Conservation (phyloP, 2,329 filamentous ascomycete genomes). For the Colletotrichum sp. region DNA sequence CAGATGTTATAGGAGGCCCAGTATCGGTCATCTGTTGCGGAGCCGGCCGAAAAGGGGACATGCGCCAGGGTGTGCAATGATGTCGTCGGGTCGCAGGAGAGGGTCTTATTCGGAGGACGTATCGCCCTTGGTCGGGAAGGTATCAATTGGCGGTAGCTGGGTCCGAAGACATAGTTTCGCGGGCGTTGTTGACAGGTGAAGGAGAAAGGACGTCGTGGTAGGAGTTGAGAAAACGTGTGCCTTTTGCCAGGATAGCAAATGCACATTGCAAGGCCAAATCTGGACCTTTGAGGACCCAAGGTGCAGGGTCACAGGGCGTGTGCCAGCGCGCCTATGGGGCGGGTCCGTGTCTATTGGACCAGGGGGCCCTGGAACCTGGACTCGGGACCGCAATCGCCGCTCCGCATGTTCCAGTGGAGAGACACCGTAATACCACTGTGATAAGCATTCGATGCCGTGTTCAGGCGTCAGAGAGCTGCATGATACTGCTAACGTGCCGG, state of each 20-base stretch:
- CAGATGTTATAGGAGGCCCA: background rate
- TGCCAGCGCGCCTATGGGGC: constrained; percentile 12
- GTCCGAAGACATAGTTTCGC: constrained; percentile 16
- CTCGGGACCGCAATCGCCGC: constrained; percentile 11
- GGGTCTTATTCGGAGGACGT: background rate
- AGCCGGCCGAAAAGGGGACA: constrained; percentile 11
- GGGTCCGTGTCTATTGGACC: constrained; percentile 12
- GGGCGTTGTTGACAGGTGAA: background rate
- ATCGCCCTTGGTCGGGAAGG: constrained; percentile 3
- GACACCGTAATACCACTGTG: background rate
- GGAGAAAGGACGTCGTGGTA: constrained; percentile 2
- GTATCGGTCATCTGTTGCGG: constrained; percentile 17
- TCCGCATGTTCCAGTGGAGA: background rate
- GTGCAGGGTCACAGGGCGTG: background rate
- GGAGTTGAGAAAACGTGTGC: constrained; percentile 19
- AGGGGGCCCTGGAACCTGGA: constrained; percentile 5
- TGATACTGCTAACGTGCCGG: background rate
- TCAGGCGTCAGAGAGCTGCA: background rate
- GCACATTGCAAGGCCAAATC: constrained; percentile 1
- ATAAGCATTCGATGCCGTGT: background rate
- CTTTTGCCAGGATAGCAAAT: constrained; percentile 16
- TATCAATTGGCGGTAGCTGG: constrained; percentile 10
- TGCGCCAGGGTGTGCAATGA: constrained; percentile 6
- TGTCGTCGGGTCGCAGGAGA: constrained; percentile 1
- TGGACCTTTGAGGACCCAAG: background rate